Evolutionary conservation across 129 eudicot species (phyloP).

Genomic region (Lactuca saligna): DNA sequence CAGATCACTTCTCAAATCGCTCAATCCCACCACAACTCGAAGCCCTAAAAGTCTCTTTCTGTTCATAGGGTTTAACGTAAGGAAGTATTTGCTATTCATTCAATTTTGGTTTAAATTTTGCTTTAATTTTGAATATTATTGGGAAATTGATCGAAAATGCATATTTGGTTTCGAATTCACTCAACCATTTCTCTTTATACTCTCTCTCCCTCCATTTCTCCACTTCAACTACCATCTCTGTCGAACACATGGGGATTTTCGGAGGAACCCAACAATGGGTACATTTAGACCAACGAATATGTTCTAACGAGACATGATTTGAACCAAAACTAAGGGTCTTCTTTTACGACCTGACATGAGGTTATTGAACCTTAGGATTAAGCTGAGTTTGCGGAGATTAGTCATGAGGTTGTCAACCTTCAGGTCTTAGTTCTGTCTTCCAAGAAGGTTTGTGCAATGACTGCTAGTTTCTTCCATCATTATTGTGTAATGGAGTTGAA

Average conservation of each 20-base stretch:
- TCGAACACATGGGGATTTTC: slow-evolving; percentile 79
- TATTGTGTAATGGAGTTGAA: too few relatives aligned
- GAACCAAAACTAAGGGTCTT: too few relatives aligned
- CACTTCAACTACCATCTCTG: slow-evolving; percentile 64
- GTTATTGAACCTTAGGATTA: slow-evolving; percentile 50
- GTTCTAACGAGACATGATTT: too few relatives aligned
- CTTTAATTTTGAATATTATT: too few relatives aligned
- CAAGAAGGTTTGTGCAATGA: too few relatives aligned
- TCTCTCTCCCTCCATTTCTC: slow-evolving; percentile 81
- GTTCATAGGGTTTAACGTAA: slow-evolving; percentile 77
- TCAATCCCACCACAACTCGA: slow-evolving; percentile 58
- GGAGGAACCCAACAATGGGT: slow-evolving; percentile 49
- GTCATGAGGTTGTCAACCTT: slow-evolving; percentile 53
- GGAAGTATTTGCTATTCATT: slow-evolving; percentile 22
- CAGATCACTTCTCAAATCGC: slow-evolving; percentile 29
- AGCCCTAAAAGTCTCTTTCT: slow-evolving; percentile 38
- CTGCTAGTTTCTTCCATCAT: too few relatives aligned
- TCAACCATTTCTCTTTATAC: slow-evolving; percentile 79
- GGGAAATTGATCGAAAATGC: too few relatives aligned
- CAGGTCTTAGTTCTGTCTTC: slow-evolving; percentile 57
- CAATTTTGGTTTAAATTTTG: too few relatives aligned
- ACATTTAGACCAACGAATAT: slow-evolving; percentile 42
- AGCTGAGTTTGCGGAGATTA: slow-evolving; percentile 47
- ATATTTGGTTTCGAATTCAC: slow-evolving; percentile 61
- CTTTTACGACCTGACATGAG: slow-evolving; percentile 44